phyloP scores from a whole-genome alignment of 345 rosid genomes.

The Linum trigynum region DNA sequence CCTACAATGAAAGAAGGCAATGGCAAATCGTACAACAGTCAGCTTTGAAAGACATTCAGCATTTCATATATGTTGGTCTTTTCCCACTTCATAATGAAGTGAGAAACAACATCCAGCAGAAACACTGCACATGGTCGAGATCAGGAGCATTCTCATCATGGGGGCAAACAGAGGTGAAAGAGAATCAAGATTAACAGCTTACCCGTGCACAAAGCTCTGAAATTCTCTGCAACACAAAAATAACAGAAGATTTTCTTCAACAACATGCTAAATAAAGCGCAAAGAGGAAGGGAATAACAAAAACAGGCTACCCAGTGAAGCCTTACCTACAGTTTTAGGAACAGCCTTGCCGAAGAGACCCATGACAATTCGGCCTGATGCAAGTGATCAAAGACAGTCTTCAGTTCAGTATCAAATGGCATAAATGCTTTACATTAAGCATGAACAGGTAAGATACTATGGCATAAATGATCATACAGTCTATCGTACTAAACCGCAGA shows the following conservation, averaged over 20 bases:
- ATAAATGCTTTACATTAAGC: neutral
- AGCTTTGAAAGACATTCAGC: neutral
- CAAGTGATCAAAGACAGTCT: neutral
- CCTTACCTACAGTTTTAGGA: conserved; percentile 77
- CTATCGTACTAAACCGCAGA: neutral
- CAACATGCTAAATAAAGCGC: neutral
- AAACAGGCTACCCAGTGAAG: neutral
- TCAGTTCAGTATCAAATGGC: neutral
- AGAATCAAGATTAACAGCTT: conserved; percentile 6
- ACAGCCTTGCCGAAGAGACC: conserved; percentile 90
- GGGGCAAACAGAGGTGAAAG: neutral
- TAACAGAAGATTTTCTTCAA: conserved; percentile 11
- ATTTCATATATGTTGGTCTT: neutral
- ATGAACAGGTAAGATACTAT: neutral
- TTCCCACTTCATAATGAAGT: neutral
- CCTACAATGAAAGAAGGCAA: conserved; percentile 32
- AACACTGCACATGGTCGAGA: neutral
- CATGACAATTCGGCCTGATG: conserved; percentile 71
- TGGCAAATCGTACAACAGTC: neutral
- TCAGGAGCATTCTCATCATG: neutral
- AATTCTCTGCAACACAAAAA: conserved; percentile 62
- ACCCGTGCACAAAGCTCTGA: conserved; percentile 98
- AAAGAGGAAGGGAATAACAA: neutral
- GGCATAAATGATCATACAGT: neutral
- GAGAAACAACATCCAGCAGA: neutral